Evolutionary conservation across 768 basidiomycete genomes (phyloP), one percentile per base, ranked within the genome.

Genomic region (Coprinopsis marcescibilis): DNA sequence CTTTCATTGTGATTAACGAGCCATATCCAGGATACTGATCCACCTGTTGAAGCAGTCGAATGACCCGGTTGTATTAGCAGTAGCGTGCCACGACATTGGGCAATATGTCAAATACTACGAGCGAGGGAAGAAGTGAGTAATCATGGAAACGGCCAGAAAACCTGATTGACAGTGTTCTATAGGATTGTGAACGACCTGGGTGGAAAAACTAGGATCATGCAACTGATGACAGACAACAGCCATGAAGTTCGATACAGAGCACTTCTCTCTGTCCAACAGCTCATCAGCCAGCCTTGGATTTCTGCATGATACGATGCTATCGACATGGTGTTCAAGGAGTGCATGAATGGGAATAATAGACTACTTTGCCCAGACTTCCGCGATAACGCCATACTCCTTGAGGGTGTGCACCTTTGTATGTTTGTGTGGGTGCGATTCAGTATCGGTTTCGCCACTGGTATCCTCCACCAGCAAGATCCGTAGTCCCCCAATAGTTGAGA

Each of bases 51-150:
- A 74, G 45, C 72, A 79, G 4, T 85, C 85, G 2, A 69, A 67
- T 2, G 90, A 97, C 52, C 73, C 89, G 1, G 55, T 77, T 12
- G 88, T 91, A 0, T 79, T 98, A 4, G 91, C 92, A 3, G 93
- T 99, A 15, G 93, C 94, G 1, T 83, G 83, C 2, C 89, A 93
- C 59, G 96, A 99, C 63, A 64, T 98, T 14, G 95, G 93, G 3
- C 89, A 94, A 60, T 98, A 93, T 60, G 85, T 97, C 50, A 93
- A 88, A 60, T 84, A 89, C 63, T 87, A 80, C 52, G 93, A 97
- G 48, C 76, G 82, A 42, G 94, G 93, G 19, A 95, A 95, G 72
- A 91, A 83, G 95, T 96, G 55, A 52, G 85, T 60, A 2, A 25
- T 24, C 17, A 36, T 32, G 19, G 2, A 7, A 42, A 36, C 7